A percentile compares a stretch with the other conserved stretches of the same genome.
These are phyloP conservation scores for Termitomyces sp. DNA, from an alignment of 768 basidiomycete genomes.

Conservation along the genomic window DNA sequence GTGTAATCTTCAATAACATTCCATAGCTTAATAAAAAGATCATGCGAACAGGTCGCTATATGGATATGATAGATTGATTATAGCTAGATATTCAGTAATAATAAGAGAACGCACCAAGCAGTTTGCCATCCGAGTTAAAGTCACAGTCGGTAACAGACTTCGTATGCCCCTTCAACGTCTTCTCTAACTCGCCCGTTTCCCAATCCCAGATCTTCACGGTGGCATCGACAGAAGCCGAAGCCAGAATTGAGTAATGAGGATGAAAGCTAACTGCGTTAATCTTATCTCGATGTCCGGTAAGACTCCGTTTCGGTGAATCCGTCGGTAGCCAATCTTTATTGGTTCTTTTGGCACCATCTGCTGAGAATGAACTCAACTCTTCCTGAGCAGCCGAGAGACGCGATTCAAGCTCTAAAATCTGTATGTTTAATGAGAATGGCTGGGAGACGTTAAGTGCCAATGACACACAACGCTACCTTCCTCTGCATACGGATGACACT, in stretches of 20 bases:
- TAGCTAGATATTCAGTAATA: background rate
- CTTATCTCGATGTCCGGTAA: constrained; percentile 49
- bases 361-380: constrained; percentile 5
- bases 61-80: background rate
- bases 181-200: constrained; percentile 72
- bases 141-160: constrained; percentile 65
- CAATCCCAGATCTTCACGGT: constrained; percentile 77
- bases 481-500: constrained; percentile 78
- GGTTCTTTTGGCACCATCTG: constrained; percentile 5
- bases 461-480: constrained; percentile 40
- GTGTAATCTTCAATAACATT: constrained; percentile 21
- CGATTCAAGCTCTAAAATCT: constrained; percentile 61
- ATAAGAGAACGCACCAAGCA: constrained; percentile 42
- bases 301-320: constrained; percentile 36
- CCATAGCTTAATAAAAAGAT: constrained; percentile 37
- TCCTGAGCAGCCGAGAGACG: constrained; percentile 44
- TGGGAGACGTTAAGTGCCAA: background rate
- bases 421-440: background rate
- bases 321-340: constrained; percentile 48
- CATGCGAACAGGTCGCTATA: constrained; percentile 18
- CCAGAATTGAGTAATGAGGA: constrained; percentile 61
- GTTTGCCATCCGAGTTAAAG: constrained; percentile 59
- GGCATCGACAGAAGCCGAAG: constrained; percentile 61
- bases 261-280: constrained; percentile 63
- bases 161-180: constrained; percentile 72